phyloP scores from a whole-genome alignment of 2,329 filamentous ascomycete genomes.

The Penicillium sp. region DNA sequence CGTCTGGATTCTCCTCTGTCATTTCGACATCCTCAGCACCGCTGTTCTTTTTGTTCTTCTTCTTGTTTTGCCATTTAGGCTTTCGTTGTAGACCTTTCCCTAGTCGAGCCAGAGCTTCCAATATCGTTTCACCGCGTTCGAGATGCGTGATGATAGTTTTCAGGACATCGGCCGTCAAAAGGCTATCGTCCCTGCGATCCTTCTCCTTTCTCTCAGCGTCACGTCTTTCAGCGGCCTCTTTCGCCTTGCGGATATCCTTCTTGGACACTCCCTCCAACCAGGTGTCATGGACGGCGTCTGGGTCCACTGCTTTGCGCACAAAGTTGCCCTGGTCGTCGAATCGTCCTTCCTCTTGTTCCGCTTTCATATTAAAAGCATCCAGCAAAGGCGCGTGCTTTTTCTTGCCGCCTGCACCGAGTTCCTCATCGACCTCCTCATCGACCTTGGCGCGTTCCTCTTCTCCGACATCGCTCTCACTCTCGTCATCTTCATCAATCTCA shows the following conservation, averaged over 20 bases:
- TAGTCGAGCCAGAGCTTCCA: conserved; percentile 81
- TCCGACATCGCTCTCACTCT: conserved; percentile 55
- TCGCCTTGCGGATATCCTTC: conserved; percentile 85
- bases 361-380: conserved; percentile 90
- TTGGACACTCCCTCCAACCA: conserved; percentile 93
- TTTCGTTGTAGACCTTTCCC: conserved; percentile 61
- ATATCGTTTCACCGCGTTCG: conserved; percentile 73
- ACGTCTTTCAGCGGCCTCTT: conserved; percentile 78
- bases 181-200: conserved; percentile 66
- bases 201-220: conserved; percentile 69
- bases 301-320: conserved; percentile 80
- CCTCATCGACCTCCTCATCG: conserved; percentile 75
- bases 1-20: conserved; percentile 64
- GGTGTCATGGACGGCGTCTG: conserved; percentile 81
- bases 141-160: conserved; percentile 66
- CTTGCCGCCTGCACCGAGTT: conserved; percentile 81
- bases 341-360: conserved; percentile 83
- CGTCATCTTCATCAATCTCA: conserved; percentile 57
- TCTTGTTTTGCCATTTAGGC: conserved; percentile 58
- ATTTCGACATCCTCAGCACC: conserved; percentile 61
- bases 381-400: conserved; percentile 91
- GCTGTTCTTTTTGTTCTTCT: conserved; percentile 46
- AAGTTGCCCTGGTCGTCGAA: conserved; percentile 92
- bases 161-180: conserved; percentile 69
- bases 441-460: conserved; percentile 65